Percentiles rank a stretch among this genome's conserved stretches.
Evolutionary conservation across 352 stramenopile species (phyloP).

Genomic region (Pythium folliculosum): DNA sequence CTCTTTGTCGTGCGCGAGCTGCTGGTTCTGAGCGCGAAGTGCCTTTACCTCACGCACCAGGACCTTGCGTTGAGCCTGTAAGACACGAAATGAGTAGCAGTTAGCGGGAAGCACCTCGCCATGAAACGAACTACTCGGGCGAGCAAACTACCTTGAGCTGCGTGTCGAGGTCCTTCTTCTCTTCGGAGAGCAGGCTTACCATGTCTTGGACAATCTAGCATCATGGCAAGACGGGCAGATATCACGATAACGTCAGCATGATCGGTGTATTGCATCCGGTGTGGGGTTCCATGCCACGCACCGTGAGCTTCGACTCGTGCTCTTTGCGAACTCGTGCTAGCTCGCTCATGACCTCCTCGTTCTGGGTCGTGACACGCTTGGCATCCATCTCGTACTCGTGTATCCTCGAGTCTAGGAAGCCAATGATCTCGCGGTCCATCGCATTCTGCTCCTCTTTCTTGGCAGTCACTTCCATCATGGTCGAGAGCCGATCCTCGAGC

Average conservation of each 20-base stretch:
- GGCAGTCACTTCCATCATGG: constrained; percentile 46
- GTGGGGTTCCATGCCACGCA: constrained; percentile 24
- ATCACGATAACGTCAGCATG: neutral
- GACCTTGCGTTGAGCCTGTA: constrained; percentile 72
- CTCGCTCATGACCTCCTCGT: constrained; percentile 48
- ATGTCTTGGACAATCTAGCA: constrained; percentile 82
- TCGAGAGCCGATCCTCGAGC: constrained; percentile 62
- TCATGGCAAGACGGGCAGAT: neutral
- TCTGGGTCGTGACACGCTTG: constrained; percentile 56
- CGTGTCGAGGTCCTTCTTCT: constrained; percentile 75
- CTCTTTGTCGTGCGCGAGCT: constrained; percentile 61
- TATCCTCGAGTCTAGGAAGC: constrained; percentile 75
- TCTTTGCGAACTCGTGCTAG: constrained; percentile 55
- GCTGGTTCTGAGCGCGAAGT: constrained; percentile 66
- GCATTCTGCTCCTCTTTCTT: constrained; percentile 72
- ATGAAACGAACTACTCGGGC: neutral
- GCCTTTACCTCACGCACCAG: constrained; percentile 81
- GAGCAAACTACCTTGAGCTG: constrained; percentile 49
- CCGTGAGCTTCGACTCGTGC: constrained; percentile 55
- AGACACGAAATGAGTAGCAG: neutral
- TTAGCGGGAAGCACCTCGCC: neutral
- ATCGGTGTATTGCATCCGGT: neutral
- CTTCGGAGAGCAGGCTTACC: constrained; percentile 65
- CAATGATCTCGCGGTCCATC: constrained; percentile 83
- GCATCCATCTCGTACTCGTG: constrained; percentile 73